Percentiles rank a stretch among this genome's conserved stretches.
These are phyloP conservation scores for Malassezia globosa DNA, from an alignment of 1,284 basidiomycete species.

Conservation along the genomic window DNA sequence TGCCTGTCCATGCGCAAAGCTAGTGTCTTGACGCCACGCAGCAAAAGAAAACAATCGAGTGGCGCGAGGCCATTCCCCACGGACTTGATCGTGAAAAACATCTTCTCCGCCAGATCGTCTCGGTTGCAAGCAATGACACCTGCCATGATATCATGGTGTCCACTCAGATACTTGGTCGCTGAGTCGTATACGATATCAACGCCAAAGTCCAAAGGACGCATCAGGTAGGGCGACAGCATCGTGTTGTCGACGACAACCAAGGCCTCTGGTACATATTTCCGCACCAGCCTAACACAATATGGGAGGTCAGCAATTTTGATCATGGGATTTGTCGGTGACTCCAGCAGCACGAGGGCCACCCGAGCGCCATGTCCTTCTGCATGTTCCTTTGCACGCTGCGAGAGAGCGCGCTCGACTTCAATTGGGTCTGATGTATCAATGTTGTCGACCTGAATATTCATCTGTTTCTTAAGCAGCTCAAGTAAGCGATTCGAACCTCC, in stretches of 20 bases:
- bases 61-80: slow-evolving; percentile 93
- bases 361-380: slow-evolving; percentile 25
- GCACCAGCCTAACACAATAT: slow-evolving; percentile 33
- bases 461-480: slow-evolving; percentile 75
- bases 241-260: slow-evolving; percentile 65
- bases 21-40: slow-evolving; percentile 91
- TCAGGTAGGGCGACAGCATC: slow-evolving; percentile 99
- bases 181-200: slow-evolving; percentile 96
- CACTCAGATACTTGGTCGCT: slow-evolving; percentile 92
- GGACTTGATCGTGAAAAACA: slow-evolving; percentile 88
- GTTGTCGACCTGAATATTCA: slow-evolving; percentile 80
- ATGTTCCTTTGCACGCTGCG: slow-evolving; percentile 26
- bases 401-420: slow-evolving; percentile 33
- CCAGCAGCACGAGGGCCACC: slow-evolving; percentile 56
- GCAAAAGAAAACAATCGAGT: slow-evolving; percentile 67
- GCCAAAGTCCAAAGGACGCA: slow-evolving; percentile 86
- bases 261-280: slow-evolving; percentile 39
- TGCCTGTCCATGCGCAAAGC: slow-evolving; percentile 93
- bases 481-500: slow-evolving; percentile 94
- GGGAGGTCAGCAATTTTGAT: slow-evolving; percentile 89
- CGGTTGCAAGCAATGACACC: slow-evolving; percentile 62
- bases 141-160: slow-evolving; percentile 99
- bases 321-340: slow-evolving; percentile 93
- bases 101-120: slow-evolving; percentile 75
- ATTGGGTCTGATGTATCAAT: slow-evolving; percentile 76